Percentiles rank a stretch among this genome's conserved stretches.
phyloP scores from a whole-genome alignment of 1,284 basidiomycete species.

The Nidula niveotomentosa region DNA sequence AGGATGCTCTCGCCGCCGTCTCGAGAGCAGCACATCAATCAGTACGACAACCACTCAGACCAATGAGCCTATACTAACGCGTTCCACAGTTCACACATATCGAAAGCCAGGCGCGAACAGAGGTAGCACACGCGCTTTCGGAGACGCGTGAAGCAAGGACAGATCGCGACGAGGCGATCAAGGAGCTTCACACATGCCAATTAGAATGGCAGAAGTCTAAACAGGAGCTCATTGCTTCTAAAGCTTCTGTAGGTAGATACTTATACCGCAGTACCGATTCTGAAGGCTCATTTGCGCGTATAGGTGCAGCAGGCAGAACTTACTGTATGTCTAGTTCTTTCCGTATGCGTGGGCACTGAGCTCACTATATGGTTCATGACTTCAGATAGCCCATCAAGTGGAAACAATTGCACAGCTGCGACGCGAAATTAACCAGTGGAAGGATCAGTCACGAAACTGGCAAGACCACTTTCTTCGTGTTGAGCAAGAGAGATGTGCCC shows the following conservation, averaged over 20 bases:
- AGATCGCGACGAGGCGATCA: slow-evolving; percentile 56
- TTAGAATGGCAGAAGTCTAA: slow-evolving; percentile 50
- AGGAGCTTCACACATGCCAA: slow-evolving; percentile 40
- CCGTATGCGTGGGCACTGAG: neutral
- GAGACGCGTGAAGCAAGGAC: slow-evolving; percentile 45
- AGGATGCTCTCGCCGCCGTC: slow-evolving; percentile 17
- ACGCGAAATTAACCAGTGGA: slow-evolving; percentile 67
- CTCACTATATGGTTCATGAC: slow-evolving; percentile 2
- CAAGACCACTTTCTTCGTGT: slow-evolving; percentile 71
- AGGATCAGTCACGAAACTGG: slow-evolving; percentile 71
- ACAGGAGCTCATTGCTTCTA: slow-evolving; percentile 45
- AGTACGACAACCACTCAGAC: slow-evolving; percentile 8
- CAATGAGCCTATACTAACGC: neutral
- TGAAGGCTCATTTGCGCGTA: slow-evolving; percentile 6
- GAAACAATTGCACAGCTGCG: slow-evolving; percentile 60
- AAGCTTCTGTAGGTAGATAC: slow-evolving; percentile 47
- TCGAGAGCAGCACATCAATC: slow-evolving; percentile 17
- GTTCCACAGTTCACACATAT: slow-evolving; percentile 14
- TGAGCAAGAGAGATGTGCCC: slow-evolving; percentile 57
- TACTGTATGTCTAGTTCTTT: slow-evolving; percentile 37
- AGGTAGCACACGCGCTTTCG: slow-evolving; percentile 41
- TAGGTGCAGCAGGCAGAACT: slow-evolving; percentile 58
- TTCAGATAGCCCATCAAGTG: slow-evolving; percentile 54
- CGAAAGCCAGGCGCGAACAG: slow-evolving; percentile 41
- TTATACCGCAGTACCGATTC: neutral